A percentile compares a stretch with the other conserved stretches of the same genome.
Evolutionary conservation across 2,329 filamentous ascomycete species (phyloP).

Genomic region (Dothiorella sarmentorum): DNA sequence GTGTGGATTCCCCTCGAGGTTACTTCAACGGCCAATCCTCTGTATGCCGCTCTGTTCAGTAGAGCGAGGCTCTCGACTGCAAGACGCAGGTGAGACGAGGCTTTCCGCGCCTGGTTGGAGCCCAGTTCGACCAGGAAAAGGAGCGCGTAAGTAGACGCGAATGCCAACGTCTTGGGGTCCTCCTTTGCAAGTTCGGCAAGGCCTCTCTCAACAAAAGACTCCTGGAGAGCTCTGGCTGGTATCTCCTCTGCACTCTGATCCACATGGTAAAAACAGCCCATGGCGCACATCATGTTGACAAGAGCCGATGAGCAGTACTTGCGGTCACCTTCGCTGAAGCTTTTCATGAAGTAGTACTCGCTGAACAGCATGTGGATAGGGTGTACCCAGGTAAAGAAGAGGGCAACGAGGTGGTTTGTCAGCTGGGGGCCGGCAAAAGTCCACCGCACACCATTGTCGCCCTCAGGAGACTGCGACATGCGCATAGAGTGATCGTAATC

Average conservation of each 20-base stretch:
- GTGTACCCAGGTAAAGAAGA: slow-evolving; percentile 32
- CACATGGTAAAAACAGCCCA: slow-evolving; percentile 26
- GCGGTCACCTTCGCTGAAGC: slow-evolving; percentile 21
- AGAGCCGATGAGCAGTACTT: slow-evolving; percentile 26
- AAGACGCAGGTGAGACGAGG: slow-evolving; percentile 25
- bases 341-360: slow-evolving; percentile 26
- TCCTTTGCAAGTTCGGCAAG: slow-evolving; percentile 21
- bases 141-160: slow-evolving; percentile 26
- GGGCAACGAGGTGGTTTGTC: slow-evolving; percentile 27
- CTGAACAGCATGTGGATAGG: slow-evolving; percentile 32
- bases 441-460: slow-evolving; percentile 20
- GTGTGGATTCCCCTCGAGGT: slow-evolving; percentile 22
- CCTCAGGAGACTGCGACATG: not conserved
- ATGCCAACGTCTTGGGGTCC: slow-evolving; percentile 21
- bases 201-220: slow-evolving; percentile 25
- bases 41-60: slow-evolving; percentile 8
- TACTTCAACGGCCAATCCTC: slow-evolving; percentile 21
- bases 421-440: slow-evolving; percentile 24
- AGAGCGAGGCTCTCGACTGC: slow-evolving; percentile 22
- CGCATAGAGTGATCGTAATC: slow-evolving; percentile 1
- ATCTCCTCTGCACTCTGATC: slow-evolving; percentile 18
- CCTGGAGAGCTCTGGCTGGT: slow-evolving; percentile 20
- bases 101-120: slow-evolving; percentile 25
- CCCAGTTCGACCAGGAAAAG: slow-evolving; percentile 29
- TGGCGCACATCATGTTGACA: slow-evolving; percentile 31